Percentiles rank a stretch among this genome's conserved stretches.
phyloP scores from a whole-genome alignment of 179 eudicot species.

The Spinacia oleracea region DNA sequence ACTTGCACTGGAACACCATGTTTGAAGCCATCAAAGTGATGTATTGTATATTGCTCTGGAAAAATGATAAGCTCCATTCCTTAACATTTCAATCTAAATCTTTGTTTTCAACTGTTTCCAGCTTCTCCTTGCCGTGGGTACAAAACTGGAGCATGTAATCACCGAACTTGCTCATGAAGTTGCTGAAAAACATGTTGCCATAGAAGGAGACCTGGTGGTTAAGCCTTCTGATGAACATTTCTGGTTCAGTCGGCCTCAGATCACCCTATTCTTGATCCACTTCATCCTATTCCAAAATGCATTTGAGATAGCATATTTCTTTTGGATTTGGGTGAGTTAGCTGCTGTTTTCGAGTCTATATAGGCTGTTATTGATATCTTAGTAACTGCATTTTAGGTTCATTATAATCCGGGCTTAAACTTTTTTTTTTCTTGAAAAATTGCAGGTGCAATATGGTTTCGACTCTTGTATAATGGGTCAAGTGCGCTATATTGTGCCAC shows the following conservation, averaged over 20 bases:
- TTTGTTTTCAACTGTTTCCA: conserved; percentile 22
- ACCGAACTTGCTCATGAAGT: conserved; percentile 77
- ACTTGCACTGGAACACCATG: background rate
- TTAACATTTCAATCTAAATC: background rate
- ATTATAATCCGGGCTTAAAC: background rate
- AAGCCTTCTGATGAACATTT: conserved; percentile 91
- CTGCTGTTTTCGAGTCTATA: background rate
- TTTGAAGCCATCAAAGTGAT: background rate
- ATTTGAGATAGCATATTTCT: conserved; percentile 92
- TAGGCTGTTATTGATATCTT: background rate
- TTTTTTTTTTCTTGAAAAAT: background rate
- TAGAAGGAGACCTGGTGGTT: conserved; percentile 81
- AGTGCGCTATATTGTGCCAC: conserved; percentile 62
- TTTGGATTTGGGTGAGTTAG: conserved; percentile 97
- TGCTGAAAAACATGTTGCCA: conserved; percentile 87
- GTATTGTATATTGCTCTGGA: background rate
- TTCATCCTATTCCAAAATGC: conserved; percentile 95
- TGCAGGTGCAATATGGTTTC: conserved; percentile 65
- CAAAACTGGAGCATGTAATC: conserved; percentile 91
- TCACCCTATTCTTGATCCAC: conserved; percentile 74
- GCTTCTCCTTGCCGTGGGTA: conserved; percentile 93
- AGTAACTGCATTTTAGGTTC: background rate
- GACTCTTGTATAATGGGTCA: conserved; percentile 94
- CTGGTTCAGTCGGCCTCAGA: conserved; percentile 75
- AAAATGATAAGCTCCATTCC: background rate